Percentiles rank a stretch among this genome's conserved stretches.
phyloP scores from a whole-genome alignment of 371 early-diverging fungal species.

The Umbelopsis sp. region DNA sequence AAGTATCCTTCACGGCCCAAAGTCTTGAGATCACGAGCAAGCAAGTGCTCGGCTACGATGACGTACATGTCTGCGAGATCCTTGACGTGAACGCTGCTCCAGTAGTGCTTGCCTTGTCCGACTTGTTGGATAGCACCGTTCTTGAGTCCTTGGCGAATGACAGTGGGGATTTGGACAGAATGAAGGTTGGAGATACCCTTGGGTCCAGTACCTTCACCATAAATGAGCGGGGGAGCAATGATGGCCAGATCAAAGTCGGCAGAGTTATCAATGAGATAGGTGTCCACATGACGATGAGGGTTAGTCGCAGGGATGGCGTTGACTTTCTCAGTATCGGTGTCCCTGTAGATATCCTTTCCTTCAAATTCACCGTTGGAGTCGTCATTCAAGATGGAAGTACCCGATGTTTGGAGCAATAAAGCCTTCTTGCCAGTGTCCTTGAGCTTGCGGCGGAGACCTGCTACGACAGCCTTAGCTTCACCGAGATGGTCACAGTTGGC shows the following conservation, averaged over 20 bases:
- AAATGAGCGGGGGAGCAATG: conserved; percentile 38
- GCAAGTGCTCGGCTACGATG: conserved; percentile 24
- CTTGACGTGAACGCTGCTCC: conserved; percentile 39
- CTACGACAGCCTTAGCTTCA: conserved; percentile 33
- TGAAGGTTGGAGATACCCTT: conserved; percentile 25
- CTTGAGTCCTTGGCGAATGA: conserved; percentile 24
- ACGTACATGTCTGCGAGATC: conserved; percentile 35
- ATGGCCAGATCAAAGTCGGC: conserved; percentile 30
- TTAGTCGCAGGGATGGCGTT: conserved; percentile 24
- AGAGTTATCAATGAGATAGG: conserved; percentile 26
- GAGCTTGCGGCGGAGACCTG: conserved; percentile 25
- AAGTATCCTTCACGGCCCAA: conserved; percentile 40
- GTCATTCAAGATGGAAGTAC: conserved; percentile 34
- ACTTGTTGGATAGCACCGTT: conserved; percentile 27
- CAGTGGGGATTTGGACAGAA: conserved; percentile 35
- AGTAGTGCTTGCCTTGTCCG: conserved; percentile 35
- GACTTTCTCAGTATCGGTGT: conserved; percentile 31
- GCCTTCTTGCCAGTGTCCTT: conserved; percentile 21
- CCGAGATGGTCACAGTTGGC: conserved; percentile 38
- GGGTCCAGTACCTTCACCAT: conserved; percentile 33
- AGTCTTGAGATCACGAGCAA: conserved; percentile 28
- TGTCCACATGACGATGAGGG: conserved; percentile 38
- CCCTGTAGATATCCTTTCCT: conserved; percentile 31
- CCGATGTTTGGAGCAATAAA: conserved; percentile 40
- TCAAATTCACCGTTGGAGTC: conserved; percentile 24